phyloP scores from a whole-genome alignment of 192 early-diverging fungal species.

The Backusella sp. region DNA sequence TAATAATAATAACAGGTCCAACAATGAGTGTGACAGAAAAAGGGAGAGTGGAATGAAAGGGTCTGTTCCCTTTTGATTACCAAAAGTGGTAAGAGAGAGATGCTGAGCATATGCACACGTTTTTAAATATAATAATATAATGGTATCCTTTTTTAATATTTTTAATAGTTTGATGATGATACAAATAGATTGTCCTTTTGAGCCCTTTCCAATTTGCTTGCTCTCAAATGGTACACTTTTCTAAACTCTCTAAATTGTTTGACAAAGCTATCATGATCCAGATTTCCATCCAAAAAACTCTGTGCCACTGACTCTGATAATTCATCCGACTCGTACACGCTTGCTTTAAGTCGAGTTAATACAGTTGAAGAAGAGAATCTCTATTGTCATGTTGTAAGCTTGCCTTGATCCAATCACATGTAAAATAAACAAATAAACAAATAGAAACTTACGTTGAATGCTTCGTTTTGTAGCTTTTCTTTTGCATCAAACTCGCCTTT shows the following conservation, averaged over 20 bases:
- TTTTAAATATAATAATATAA: not conserved
- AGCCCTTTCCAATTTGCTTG: constrained; percentile 47
- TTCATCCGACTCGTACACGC: constrained; percentile 50
- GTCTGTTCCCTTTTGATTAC: not conserved
- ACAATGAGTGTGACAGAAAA: not conserved
- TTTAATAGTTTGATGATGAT: constrained; percentile 11
- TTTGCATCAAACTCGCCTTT: constrained; percentile 19
- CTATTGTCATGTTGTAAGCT: constrained; percentile 11
- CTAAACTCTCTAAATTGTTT: constrained; percentile 48
- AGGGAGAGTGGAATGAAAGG: not conserved
- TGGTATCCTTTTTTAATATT: not conserved
- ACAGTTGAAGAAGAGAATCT: constrained; percentile 47
- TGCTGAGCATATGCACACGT: not conserved
- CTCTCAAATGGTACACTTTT: constrained; percentile 56
- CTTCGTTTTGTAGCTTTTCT: constrained; percentile 5
- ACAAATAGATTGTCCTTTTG: constrained; percentile 34
- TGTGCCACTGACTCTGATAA: constrained; percentile 53
- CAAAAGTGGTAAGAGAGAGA: not conserved
- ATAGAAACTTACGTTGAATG: not conserved
- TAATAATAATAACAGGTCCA: not conserved
- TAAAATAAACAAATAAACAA: not conserved
- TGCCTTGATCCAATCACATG: not conserved
- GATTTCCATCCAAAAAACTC: constrained; percentile 50
- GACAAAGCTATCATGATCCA: constrained; percentile 49
- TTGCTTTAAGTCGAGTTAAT: constrained; percentile 43